These are phyloP conservation scores for Phytophthora cryptogea DNA, from an alignment of 352 stramenopile species.

Conservation along the genomic window DNA sequence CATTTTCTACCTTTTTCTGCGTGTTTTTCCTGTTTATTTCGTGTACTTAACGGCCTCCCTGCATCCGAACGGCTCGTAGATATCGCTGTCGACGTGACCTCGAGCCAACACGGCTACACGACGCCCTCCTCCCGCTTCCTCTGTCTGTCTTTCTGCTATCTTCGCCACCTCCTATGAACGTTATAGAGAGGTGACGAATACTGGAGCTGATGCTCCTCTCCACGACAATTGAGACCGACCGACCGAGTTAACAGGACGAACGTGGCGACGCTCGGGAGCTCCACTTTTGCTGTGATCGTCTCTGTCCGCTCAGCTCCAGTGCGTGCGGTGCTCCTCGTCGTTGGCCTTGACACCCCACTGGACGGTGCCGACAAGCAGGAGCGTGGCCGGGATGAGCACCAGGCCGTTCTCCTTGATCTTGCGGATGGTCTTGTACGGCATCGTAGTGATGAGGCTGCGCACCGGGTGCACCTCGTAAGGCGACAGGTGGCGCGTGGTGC, in stretches of 20 bases:
- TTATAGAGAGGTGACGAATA: background rate
- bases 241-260: background rate
- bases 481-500: constrained; percentile 71
- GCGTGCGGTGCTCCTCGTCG: constrained; percentile 76
- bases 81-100: background rate
- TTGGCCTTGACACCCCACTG: constrained; percentile 77
- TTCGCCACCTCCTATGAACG: background rate
- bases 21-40: constrained; percentile 27
- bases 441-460: constrained; percentile 67
- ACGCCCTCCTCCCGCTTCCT: constrained; percentile 6
- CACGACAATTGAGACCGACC: background rate
- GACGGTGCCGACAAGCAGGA: constrained; percentile 72
- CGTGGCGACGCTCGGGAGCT: background rate
- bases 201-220: background rate
- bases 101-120: constrained; percentile 7
- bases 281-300: constrained; percentile 9
- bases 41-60: constrained; percentile 17
- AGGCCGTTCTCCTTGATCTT: constrained; percentile 84
- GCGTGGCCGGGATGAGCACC: constrained; percentile 63
- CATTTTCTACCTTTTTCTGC: constrained; percentile 9
- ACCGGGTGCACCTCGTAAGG: constrained; percentile 73
- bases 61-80: background rate
- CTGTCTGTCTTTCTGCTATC: background rate
- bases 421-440: constrained; percentile 76
- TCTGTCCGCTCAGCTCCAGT: constrained; percentile 63